Conservation (phyloP, 441 rosid genomes). For the Pelargonium australe region DNA sequence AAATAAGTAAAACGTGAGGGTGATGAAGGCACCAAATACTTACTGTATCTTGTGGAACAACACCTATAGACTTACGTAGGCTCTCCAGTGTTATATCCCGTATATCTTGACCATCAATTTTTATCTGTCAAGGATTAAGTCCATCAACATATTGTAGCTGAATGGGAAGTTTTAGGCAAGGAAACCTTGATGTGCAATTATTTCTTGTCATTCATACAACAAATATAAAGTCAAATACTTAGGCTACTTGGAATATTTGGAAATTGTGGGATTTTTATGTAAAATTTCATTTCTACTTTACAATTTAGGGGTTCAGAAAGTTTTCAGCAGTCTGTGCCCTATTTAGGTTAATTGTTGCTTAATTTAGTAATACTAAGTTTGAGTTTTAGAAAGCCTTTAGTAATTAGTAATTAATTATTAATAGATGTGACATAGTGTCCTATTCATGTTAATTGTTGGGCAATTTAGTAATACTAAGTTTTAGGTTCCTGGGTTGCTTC, state of each 20-base stretch:
- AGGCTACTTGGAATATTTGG: background rate
- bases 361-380: background rate
- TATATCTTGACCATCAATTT: slow-evolving; percentile 84
- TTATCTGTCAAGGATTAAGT: slow-evolving; percentile 41
- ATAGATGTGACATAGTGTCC: background rate
- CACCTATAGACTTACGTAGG: slow-evolving; percentile 70
- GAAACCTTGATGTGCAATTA: background rate
- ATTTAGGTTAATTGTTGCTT: background rate
- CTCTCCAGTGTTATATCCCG: slow-evolving; percentile 69
- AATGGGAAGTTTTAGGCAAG: background rate
- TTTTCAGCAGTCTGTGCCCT: background rate
- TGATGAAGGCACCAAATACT: slow-evolving; percentile 21
- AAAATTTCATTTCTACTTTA: background rate
- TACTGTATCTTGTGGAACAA: slow-evolving; percentile 98
- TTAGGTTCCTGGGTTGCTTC: slow-evolving; percentile 1
- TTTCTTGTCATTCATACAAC: background rate
- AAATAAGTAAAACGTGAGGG: slow-evolving; percentile 1
- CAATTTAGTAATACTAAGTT: background rate
- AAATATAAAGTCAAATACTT: background rate
- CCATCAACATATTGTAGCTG: background rate
- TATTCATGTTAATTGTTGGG: background rate
- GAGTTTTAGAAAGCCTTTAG: too few relatives aligned
- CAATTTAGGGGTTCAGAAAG: background rate
- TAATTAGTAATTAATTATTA: too few relatives aligned
- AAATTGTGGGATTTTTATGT: background rate